Conservation (phyloP, 306 rosid genomes). For the Spatholobus suberectus region DNA sequence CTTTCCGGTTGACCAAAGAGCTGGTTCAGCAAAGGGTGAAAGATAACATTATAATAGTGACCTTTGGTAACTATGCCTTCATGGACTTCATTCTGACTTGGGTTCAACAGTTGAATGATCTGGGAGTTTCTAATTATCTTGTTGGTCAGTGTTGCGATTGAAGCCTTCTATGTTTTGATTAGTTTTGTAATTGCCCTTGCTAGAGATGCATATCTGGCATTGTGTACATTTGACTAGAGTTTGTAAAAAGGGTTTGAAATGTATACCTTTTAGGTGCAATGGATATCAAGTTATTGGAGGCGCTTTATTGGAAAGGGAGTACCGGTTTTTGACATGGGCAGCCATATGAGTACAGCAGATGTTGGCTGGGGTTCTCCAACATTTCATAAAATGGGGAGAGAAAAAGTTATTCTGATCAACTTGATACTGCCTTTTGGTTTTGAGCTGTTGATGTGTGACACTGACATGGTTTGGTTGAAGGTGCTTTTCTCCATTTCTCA, state of each 20-base stretch:
- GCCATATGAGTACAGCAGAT: conserved; percentile 95
- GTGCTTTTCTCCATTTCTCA: conserved; percentile 51
- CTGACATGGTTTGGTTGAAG: conserved; percentile 99
- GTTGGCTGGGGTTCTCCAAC: conserved; percentile 99
- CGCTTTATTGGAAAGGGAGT: conserved; percentile 92
- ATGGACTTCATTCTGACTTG: conserved; percentile 93
- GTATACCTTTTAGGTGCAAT: conserved; percentile 79
- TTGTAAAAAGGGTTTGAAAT: conserved; percentile 41
- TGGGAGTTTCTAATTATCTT: conserved; percentile 79
- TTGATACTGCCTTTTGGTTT: conserved; percentile 82
- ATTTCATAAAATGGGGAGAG: conserved; percentile 99
- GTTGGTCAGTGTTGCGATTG: conserved; percentile 69
- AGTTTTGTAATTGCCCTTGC: conserved; percentile 8
- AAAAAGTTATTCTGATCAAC: conserved; percentile 86
- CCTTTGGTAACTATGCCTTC: conserved; percentile 98
- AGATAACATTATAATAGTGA: conserved; percentile 80
- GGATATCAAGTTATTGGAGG: conserved; percentile 93
- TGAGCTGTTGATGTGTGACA: conserved; percentile 97
- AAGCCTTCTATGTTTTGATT: conserved; percentile 10
- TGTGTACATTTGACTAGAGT: conserved; percentile 23
- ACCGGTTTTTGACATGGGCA: conserved; percentile 97
- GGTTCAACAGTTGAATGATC: conserved; percentile 88
- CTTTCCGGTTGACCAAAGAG: conserved; percentile 71
- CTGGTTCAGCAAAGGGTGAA: conserved; percentile 79
- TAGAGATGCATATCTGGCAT: conserved; percentile 9